Evolutionary conservation across 768 basidiomycete species (phyloP), one percentile per base, ranked within the genome.

Genomic region (Phallus indusiatus): DNA sequence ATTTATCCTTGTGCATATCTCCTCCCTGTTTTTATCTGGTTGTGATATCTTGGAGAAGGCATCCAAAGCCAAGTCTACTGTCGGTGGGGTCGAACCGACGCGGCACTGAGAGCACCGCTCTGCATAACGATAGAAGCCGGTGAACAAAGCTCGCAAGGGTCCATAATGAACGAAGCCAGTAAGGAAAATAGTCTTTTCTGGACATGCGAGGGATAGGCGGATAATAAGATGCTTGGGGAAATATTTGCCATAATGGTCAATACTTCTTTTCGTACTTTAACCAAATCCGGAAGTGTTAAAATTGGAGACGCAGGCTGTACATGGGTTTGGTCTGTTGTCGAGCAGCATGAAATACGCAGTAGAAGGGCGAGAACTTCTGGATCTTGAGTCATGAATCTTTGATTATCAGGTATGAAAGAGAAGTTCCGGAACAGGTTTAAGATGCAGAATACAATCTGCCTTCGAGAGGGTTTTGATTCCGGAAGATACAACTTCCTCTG

Each of bases 361-460:
- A 94, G 65, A 24, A 89, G 65, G 64, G 83, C 80, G 36, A 91
- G 70, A 12, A 89, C 69, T 53, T 84, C 76, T 6, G 80, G 78
- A 60, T 90, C 83, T 46, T 74, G 78, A 1, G 84, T 79, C 65
- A 95, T 75, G 65, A 81, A 83, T 48, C 75, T 74, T 61, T 78
- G 69, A 65, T 95, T 95, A 63, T 94, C 87, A 7, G 71, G 73
- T 59, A 85, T 75, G 61, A 84, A 74, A n/a, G 89, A 83, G 64
- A 96, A 76, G 73, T 95, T 96, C 50, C 92, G 88, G 55, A 97
- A 75, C 66, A 97, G 83, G 69, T 89, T 93, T 49, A 85, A 70
- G 55, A 88, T 76, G 17, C 83, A 74, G 28, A 90, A 77, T 52
- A 94, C 75, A 55, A 85, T 73, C 62, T 87, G 85, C 17, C 80